A percentile compares a stretch with the other conserved stretches of the same genome.
These are phyloP conservation scores for Diaporthe destruens DNA, from an alignment of 2,329 filamentous ascomycete genomes.

Conservation along the genomic window DNA sequence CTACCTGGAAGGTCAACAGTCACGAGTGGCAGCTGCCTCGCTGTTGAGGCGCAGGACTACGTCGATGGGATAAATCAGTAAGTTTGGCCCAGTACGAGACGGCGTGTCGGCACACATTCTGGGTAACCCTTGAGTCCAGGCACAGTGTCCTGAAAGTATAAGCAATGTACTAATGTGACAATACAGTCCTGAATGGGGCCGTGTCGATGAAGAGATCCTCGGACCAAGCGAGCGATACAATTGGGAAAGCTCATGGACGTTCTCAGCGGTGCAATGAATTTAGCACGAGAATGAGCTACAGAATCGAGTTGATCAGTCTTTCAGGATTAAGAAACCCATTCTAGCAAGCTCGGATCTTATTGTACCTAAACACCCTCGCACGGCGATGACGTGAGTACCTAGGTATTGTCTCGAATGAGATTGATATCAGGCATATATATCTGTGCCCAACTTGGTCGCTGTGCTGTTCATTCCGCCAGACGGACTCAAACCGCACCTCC, in stretches of 20 bases:
- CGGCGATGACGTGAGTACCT: neutral
- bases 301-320: neutral
- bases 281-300: neutral
- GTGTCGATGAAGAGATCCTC: neutral
- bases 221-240: neutral
- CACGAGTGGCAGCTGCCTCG: constrained; percentile 74
- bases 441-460: too few relatives aligned
- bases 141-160: neutral
- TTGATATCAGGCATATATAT: neutral
- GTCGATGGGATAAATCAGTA: constrained; percentile 82
- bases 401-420: neutral
- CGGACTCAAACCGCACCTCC: neutral
- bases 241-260: constrained; percentile 25
- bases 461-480: neutral
- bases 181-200: constrained; percentile 21
- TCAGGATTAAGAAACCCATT: neutral
- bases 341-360: neutral
- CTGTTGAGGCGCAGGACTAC: constrained; percentile 83
- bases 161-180: neutral
- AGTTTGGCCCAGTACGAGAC: constrained; percentile 46
- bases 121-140: neutral
- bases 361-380: neutral
- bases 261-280: neutral
- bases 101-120: too few relatives aligned
- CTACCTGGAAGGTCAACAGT: constrained; percentile 14